Base-by-base conservation (phyloP, 148 eudicot genomes). In the Tetragonia tetragonoides region DNA sequence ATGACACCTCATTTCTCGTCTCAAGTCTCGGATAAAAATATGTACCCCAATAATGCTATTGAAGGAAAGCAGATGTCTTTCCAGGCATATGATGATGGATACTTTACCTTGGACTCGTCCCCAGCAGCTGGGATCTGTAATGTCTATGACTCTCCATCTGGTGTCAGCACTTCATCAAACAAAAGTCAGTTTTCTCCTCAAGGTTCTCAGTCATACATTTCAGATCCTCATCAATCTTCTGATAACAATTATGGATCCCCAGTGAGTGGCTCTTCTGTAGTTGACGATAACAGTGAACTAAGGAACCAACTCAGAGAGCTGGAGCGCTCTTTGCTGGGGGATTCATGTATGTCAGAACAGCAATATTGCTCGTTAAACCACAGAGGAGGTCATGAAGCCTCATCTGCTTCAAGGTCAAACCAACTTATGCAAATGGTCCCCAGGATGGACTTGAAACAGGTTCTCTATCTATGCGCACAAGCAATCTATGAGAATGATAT, bases 221-320 rank as follows among this genome's bases (percentile, higher is more conserved):
- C 92, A 7, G 93, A 89, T 78, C 84, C 85, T 17, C 88, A 85
- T 69, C 88, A 85, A 15, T 87, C 93, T 38, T 86, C 90, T 42
- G 90, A 88, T 20, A 85, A 87, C 78, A 82, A 86, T 37, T 81
- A 87, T 51, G 97, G 97, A 44, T 95, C 98, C 71, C 95, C 97
- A 0, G 37, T 84, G 47, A 95, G 94, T 72, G 90, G 89, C 34
- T 85, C 87, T 34, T 90, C 98, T 40, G 79, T 84, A 9, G 87
- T 82, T 28, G 91, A 84, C 39, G 94, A 90, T 64, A 81, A 80
- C 66, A 81, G 66, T 80, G 89, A 86, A 37, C 21, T 87, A 24
- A 81, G 37, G 56, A 88, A 79, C 70, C 82, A 72, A 20, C 77
- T 91, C 51, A 83, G 81, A 69, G 88, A 89, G 28, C 53, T 95